Evolutionary conservation across 192 early-diverging fungal genomes (phyloP), one percentile per base, ranked within the genome.

Genomic region (Backusella tuberculispora): DNA sequence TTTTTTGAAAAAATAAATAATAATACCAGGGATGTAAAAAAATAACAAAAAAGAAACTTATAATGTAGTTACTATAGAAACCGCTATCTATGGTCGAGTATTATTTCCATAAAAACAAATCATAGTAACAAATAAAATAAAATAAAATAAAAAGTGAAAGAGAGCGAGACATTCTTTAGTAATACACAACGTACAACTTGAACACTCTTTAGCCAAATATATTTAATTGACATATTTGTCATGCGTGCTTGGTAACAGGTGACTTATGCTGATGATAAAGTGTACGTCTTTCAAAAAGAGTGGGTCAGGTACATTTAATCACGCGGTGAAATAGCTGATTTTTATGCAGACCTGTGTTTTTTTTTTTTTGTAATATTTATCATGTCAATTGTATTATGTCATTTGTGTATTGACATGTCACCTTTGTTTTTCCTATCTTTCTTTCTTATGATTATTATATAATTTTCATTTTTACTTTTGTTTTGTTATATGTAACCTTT

Each of bases 341-440:
- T 19, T 53, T 53, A 53, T 53, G 50, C 50, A 53, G 29, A 24
- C 50, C 50, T 53, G 50, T 19, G 50, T 53, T 53, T 50, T 50
- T 6, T 15, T 17, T 4, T 19, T 15, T 48, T 15, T 48, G 13
- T 19, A 6, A 19, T 53, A n/a, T 53, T 8, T 53, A 53, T 19
- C 17, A n/a, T 8, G n/a, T 19, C 19, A 19, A 9, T 19, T 53
- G 50, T 34, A 34, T 34, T 34, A 24, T 53, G n/a, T 19, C 50
- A 53, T 10, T 24, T 53, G 50, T 53, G 19, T 53, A 53, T 53
- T 53, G 50, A 53, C 50, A 53, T 53, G 50, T 19, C 50, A 53
- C 29, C 29, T 34, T 19, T 53, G n/a, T 53, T 50, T 53, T 53
- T n/a, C 19, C 6, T 8, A 53, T 24, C 6, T 53, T 17, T 53